Percentiles rank a stretch among this genome's conserved stretches.
phyloP scores from a whole-genome alignment of 805 yeast species.

The Candida krabiensis region DNA sequence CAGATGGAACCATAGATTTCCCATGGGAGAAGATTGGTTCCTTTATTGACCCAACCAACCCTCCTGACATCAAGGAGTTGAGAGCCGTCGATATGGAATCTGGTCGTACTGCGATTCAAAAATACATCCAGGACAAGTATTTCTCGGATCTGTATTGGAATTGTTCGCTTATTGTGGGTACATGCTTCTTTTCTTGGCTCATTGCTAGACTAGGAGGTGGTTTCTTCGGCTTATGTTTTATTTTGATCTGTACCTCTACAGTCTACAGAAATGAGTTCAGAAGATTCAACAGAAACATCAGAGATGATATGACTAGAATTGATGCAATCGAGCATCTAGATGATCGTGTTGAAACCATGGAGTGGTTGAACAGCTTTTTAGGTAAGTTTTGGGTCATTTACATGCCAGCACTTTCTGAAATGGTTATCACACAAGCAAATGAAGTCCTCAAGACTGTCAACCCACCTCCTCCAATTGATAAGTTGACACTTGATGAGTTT shows the following conservation, averaged over 20 bases:
- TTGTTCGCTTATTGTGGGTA: conserved; percentile 60
- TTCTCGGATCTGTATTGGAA: conserved; percentile 75
- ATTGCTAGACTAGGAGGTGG: conserved; percentile 66
- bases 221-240: conserved; percentile 58
- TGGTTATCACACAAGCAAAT: conserved; percentile 70
- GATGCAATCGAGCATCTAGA: conserved; percentile 64
- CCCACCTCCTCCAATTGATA: conserved; percentile 83
- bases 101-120: conserved; percentile 41
- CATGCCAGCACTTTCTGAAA: conserved; percentile 81
- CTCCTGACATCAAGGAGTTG: conserved; percentile 20
- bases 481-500: conserved; percentile 69
- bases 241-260: conserved; percentile 60
- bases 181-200: conserved; percentile 71
- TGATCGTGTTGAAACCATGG: conserved; percentile 67
- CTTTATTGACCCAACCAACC: conserved; percentile 28
- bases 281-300: conserved; percentile 68
- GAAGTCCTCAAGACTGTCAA: conserved; percentile 66
- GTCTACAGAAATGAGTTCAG: conserved; percentile 73
- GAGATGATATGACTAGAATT: conserved; percentile 74
- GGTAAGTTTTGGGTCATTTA: conserved; percentile 85
- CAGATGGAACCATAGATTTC: conserved; percentile 24
- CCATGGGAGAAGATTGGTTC: conserved; percentile 38
- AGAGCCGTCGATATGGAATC: conserved; percentile 16
- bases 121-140: conserved; percentile 66
- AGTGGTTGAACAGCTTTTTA: conserved; percentile 76